Evolutionary conservation across 2,329 filamentous ascomycete species (phyloP).

Genomic region (Fusarium tricinctum): DNA sequence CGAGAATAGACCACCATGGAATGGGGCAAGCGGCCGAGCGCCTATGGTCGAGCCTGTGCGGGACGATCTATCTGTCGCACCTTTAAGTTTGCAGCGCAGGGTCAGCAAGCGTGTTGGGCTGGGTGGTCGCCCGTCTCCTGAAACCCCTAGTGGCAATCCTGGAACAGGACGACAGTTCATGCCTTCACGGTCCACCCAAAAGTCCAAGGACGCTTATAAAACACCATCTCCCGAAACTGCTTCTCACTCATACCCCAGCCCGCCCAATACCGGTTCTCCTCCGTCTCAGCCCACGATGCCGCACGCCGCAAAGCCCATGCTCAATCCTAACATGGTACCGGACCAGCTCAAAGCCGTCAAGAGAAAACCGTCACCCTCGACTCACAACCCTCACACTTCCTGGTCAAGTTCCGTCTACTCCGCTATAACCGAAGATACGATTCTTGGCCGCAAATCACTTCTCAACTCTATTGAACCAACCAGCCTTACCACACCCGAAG

Average conservation of each 20-base stretch:
- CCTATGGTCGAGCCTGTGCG: slow-evolving; percentile 74
- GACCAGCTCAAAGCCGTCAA: slow-evolving; percentile 58
- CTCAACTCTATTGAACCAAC: slow-evolving; percentile 30
- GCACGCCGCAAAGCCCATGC: slow-evolving; percentile 39
- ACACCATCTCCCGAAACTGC: slow-evolving; percentile 44
- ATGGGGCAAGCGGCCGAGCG: slow-evolving; percentile 78
- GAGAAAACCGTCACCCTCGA: slow-evolving; percentile 60
- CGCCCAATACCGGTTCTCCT: slow-evolving; percentile 51
- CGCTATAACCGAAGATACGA: slow-evolving; percentile 46
- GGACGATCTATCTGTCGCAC: slow-evolving; percentile 69
- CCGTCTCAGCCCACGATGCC: slow-evolving; percentile 33
- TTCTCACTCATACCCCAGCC: slow-evolving; percentile 53
- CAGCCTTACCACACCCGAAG: slow-evolving; percentile 45
- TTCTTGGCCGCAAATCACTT: slow-evolving; percentile 29
- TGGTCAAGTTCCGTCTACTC: slow-evolving; percentile 58
- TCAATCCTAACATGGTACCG: slow-evolving; percentile 44
- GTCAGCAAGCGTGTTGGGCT: slow-evolving; percentile 60
- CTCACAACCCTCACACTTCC: slow-evolving; percentile 49
- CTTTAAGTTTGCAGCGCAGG: slow-evolving; percentile 69
- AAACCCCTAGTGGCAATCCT: slow-evolving; percentile 52
- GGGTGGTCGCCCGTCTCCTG: slow-evolving; percentile 52
- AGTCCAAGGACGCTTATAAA: slow-evolving; percentile 49
- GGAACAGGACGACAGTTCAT: slow-evolving; percentile 55
- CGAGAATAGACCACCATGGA: slow-evolving; percentile 73
- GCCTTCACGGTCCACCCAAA: slow-evolving; percentile 53